Evolutionary conservation across 2,329 filamentous ascomycete species (phyloP).

Genomic region (Sporothrix inflata): DNA sequence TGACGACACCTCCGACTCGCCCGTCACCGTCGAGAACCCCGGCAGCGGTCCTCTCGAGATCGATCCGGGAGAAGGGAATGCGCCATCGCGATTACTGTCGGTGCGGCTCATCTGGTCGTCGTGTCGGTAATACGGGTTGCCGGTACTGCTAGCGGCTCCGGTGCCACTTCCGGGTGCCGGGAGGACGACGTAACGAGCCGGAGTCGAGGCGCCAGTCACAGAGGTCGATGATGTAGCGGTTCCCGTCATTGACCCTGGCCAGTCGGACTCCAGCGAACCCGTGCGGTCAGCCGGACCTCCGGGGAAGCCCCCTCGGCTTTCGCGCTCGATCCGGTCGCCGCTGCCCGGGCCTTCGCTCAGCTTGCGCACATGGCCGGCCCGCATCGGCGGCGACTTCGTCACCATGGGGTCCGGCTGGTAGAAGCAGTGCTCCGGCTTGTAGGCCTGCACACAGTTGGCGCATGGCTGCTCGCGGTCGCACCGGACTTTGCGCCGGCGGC

Average conservation of each 20-base stretch:
- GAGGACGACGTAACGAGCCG: slow-evolving; percentile 30
- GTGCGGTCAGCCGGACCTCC: slow-evolving; percentile 19
- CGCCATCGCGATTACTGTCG: slow-evolving; percentile 11
- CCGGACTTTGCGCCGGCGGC: slow-evolving; percentile 50
- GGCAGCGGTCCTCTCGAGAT: slow-evolving; percentile 22
- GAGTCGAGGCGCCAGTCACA: slow-evolving; percentile 50
- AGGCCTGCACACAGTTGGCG: slow-evolving; percentile 46
- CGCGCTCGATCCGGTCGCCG: slow-evolving; percentile 15
- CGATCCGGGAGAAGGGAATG: slow-evolving; percentile 26
- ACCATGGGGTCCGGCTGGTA: slow-evolving; percentile 35
- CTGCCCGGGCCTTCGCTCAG: slow-evolving; percentile 26
- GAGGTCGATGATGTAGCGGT: slow-evolving; percentile 58
- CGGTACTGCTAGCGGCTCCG: background rate
- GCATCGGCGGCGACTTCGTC: slow-evolving; percentile 27
- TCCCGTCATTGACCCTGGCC: slow-evolving; percentile 28
- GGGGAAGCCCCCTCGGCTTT: background rate
- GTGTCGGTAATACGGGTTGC: slow-evolving; percentile 17
- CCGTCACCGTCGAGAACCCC: slow-evolving; percentile 24
- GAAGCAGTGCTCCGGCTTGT: slow-evolving; percentile 32
- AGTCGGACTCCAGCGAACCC: slow-evolving; percentile 28
- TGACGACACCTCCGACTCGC: slow-evolving; percentile 42
- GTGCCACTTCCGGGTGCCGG: background rate
- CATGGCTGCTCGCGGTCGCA: slow-evolving; percentile 49
- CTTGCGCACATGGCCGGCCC: slow-evolving; percentile 25
- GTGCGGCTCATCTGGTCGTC: slow-evolving; percentile 23